phyloP scores from a whole-genome alignment of 176 grass and related monocot species.

The Aegilops longissima region DNA sequence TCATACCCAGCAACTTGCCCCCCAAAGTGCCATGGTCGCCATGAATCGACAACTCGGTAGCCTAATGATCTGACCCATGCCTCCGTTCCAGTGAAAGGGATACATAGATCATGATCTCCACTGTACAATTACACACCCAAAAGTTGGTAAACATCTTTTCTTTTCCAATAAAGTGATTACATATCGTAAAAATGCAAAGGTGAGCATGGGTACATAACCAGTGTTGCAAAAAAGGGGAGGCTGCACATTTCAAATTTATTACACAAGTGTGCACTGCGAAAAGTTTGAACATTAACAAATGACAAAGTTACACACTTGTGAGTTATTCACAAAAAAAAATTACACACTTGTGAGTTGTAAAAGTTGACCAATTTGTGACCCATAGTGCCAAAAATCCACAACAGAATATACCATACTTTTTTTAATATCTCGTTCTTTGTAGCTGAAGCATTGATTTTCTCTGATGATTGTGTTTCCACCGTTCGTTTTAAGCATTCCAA shows the following conservation, averaged over 20 bases:
- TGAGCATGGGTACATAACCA: background rate
- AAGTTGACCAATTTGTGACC: background rate
- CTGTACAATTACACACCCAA: constrained; percentile 23
- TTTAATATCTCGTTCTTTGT: background rate
- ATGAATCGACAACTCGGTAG: constrained; percentile 62
- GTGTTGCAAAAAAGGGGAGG: no score
- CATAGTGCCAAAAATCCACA: background rate
- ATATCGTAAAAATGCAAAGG: background rate
- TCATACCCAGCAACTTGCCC: constrained; percentile 72
- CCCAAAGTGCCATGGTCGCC: constrained; percentile 71
- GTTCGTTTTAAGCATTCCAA: background rate
- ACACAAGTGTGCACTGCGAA: background rate
- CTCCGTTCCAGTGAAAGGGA: constrained; percentile 74
- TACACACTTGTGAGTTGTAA: no score
- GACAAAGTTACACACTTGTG: background rate
- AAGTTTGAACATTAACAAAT: background rate
- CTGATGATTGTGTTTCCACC: background rate
- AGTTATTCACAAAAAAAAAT: no score
- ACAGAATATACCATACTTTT: background rate
- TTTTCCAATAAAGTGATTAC: background rate
- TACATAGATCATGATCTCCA: constrained; percentile 82
- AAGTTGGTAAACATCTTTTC: background rate
- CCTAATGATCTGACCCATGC: constrained; percentile 77
- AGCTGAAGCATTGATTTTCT: background rate
- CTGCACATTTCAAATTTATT: background rate